Evolutionary conservation across 2,329 filamentous ascomycete species (phyloP).

Genomic region (Fusarium protoensiforme): DNA sequence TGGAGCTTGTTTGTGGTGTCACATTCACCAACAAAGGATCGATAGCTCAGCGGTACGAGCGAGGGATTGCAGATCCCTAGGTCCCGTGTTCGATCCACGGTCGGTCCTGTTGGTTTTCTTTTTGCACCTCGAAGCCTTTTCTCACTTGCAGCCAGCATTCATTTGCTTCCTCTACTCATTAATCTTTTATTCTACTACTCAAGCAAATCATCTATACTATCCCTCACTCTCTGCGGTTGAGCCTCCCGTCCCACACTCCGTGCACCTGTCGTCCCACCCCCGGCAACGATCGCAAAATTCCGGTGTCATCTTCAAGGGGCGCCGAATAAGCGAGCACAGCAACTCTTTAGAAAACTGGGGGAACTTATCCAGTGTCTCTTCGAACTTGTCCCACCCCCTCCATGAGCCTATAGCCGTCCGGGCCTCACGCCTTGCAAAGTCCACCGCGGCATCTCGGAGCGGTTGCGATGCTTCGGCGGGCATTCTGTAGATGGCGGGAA

Average conservation of each 20-base stretch:
- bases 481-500: constrained; percentile 10
- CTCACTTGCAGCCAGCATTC: neutral
- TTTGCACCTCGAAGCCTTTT: neutral
- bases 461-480: neutral
- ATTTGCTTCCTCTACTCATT: no score
- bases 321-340: neutral
- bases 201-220: no score
- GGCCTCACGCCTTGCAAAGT: neutral
- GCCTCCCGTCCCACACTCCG: no score
- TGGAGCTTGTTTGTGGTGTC: neutral
- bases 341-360: constrained; percentile 25
- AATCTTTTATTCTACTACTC: no score
- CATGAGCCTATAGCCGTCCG: neutral
- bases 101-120: constrained; percentile 20
- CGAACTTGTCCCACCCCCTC: neutral
- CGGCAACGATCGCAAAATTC: no score
- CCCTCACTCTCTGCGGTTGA: no score
- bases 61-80: constrained; percentile 40
- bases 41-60: constrained; percentile 39
- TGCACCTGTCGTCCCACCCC: no score
- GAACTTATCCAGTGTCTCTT: neutral
- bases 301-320: no score
- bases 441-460: constrained; percentile 1
- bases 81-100: constrained; percentile 39
- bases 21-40: constrained; percentile 7